Percentiles rank a stretch among this genome's conserved stretches.
These are phyloP conservation scores for Saururus chinensis DNA, from an alignment of 164 flowering plant species.

Conservation along the genomic window DNA sequence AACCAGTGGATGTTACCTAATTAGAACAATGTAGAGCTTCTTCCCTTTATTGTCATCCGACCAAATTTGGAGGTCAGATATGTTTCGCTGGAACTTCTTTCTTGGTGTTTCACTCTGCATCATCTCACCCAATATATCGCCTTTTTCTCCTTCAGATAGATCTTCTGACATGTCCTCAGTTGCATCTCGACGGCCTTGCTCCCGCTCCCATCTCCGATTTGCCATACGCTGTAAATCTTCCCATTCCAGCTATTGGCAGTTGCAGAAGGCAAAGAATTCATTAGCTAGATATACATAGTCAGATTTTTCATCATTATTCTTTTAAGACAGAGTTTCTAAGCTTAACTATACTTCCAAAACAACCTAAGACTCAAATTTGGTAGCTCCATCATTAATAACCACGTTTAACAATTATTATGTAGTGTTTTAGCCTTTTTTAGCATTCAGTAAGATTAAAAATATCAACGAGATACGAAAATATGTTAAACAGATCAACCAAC, in stretches of 20 bases:
- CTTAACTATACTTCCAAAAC: too few species aligned
- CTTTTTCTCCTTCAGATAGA: constrained; percentile 69
- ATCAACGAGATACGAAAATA: too few species aligned
- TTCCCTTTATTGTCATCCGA: constrained; percentile 77
- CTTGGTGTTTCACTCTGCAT: constrained; percentile 42
- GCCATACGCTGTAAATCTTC: constrained; percentile 58
- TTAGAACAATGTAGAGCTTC: constrained; percentile 74
- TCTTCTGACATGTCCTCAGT: constrained; percentile 87
- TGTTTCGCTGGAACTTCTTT: constrained; percentile 43
- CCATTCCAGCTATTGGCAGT: constrained; percentile 47
- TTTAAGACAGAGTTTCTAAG: too few species aligned
- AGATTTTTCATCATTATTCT: too few species aligned
- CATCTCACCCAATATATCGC: constrained; percentile 48
- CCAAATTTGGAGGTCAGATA: constrained; percentile 71
- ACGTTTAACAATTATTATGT: too few species aligned
- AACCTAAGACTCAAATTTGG: too few species aligned
- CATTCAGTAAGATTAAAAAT: too few species aligned
- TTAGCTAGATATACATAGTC: neutral
- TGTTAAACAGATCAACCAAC: too few species aligned
- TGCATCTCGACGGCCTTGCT: constrained; percentile 72
- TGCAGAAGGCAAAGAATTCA: neutral
- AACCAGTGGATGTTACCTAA: constrained; percentile 37
- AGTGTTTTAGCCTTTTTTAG: too few species aligned
- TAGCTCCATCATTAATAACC: too few species aligned
- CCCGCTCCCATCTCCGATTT: constrained; percentile 64